These are phyloP conservation scores for Trametopsis cervina DNA, from an alignment of 768 basidiomycete species.

Conservation along the genomic window DNA sequence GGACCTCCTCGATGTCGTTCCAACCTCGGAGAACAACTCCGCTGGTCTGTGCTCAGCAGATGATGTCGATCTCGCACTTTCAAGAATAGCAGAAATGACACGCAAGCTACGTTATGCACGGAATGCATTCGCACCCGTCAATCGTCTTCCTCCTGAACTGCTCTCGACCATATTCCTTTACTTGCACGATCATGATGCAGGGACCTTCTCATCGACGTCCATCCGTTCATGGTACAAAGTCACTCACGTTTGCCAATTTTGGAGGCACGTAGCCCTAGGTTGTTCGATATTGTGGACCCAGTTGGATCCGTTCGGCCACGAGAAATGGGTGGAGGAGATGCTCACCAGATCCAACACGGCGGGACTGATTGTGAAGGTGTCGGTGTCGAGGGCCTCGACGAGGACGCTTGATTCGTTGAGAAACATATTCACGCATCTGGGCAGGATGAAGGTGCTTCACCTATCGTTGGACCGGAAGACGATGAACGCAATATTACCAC, in stretches of 20 bases:
- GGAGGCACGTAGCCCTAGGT: slow-evolving; percentile 7
- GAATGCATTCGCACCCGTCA: slow-evolving; percentile 5
- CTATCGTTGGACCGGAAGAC: neutral
- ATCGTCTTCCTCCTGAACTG: slow-evolving; percentile 9
- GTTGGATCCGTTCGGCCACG: slow-evolving; percentile 1
- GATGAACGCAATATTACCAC: neutral
- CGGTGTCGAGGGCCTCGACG: neutral
- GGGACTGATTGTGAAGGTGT: neutral
- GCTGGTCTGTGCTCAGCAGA: neutral
- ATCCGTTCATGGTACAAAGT: neutral
- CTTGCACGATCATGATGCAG: neutral
- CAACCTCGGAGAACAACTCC: neutral
- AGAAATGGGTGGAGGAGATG: slow-evolving; percentile 5
- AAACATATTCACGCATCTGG: neutral
- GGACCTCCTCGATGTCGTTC: neutral
- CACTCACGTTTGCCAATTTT: slow-evolving; percentile 6
- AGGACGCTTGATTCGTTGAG: slow-evolving; percentile 1
- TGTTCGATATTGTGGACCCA: slow-evolving; percentile 6
- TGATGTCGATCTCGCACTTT: slow-evolving; percentile 4
- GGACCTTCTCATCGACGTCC: neutral
- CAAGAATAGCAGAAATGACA: slow-evolving; percentile 1
- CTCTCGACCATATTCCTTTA: slow-evolving; percentile 7
- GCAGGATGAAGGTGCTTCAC: slow-evolving; percentile 6
- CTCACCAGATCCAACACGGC: slow-evolving; percentile 2
- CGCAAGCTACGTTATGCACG: slow-evolving; percentile 5